phyloP scores from a whole-genome alignment of 1,139 yeast species.

The Sugiyamaella paludigena region DNA sequence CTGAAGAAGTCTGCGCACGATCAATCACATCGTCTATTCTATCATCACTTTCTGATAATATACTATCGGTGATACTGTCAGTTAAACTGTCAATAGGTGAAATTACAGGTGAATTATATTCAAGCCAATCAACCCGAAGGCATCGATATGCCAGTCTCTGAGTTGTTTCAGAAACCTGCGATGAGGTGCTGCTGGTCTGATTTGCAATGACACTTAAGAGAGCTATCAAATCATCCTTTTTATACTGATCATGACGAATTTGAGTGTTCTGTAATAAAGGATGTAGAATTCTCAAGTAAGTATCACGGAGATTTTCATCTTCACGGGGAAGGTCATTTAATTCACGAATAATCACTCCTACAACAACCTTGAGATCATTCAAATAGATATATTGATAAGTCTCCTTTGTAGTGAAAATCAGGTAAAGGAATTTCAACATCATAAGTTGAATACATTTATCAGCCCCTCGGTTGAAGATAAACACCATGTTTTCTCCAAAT shows the following conservation, averaged over 20 bases:
- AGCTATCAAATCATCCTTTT: constrained; percentile 52
- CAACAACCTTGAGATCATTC: constrained; percentile 80
- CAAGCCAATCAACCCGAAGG: constrained; percentile 57
- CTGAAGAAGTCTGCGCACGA: background rate
- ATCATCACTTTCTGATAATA: background rate
- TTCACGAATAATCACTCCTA: constrained; percentile 83
- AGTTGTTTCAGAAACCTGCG: constrained; percentile 40
- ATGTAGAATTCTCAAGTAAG: constrained; percentile 71
- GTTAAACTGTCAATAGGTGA: constrained; percentile 15
- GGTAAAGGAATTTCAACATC: constrained; percentile 72
- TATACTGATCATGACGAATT: constrained; percentile 55
- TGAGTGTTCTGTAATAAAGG: constrained; percentile 72
- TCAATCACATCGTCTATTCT: too few species aligned
- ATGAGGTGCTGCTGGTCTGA: constrained; percentile 10
- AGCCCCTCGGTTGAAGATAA: constrained; percentile 73
- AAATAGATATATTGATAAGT: constrained; percentile 71
- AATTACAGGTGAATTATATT: constrained; percentile 19
- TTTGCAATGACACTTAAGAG: constrained; percentile 49
- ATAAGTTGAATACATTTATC: constrained; percentile 72
- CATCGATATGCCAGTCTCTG: constrained; percentile 63
- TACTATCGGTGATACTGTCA: constrained; percentile 7
- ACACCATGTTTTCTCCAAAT: constrained; percentile 54
- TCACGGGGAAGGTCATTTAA: constrained; percentile 62
- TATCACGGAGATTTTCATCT: constrained; percentile 63
- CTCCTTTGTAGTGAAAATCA: constrained; percentile 64